Evolutionary conservation across 164 flowering plant species (phyloP).

Genomic region (Vitis rupestris): DNA sequence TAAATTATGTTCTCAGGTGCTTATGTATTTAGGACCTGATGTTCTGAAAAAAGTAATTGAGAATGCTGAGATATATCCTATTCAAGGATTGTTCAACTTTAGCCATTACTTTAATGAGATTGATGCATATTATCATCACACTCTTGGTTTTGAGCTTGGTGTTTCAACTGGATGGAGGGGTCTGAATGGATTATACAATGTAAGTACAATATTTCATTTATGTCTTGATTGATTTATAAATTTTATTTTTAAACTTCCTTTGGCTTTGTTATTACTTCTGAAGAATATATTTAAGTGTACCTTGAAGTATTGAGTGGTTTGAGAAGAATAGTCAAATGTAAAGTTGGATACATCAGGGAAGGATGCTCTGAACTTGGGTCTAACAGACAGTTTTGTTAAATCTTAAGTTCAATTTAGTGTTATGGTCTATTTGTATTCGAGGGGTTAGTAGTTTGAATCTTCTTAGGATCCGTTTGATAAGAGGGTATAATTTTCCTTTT

Average conservation of each 20-base stretch:
- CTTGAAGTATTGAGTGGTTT: too few relatives aligned
- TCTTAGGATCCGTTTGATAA: too few relatives aligned
- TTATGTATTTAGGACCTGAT: conserved; percentile 64
- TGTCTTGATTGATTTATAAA: neutral
- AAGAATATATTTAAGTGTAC: neutral
- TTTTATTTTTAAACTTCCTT: neutral
- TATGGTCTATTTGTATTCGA: too few relatives aligned
- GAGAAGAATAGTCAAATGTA: too few relatives aligned
- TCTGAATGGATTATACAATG: conserved; percentile 66
- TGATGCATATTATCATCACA: conserved; percentile 73
- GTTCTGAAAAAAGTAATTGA: conserved; percentile 69
- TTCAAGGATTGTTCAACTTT: conserved; percentile 75
- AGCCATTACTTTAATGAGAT: conserved; percentile 75
- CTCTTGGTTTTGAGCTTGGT: conserved; percentile 68
- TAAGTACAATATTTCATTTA: conserved; percentile 28
- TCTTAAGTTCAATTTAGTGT: too few relatives aligned
- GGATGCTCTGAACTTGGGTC: too few relatives aligned
- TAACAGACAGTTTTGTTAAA: too few relatives aligned
- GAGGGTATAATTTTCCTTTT: too few relatives aligned
- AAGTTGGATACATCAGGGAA: too few relatives aligned
- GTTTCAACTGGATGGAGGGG: conserved; percentile 87
- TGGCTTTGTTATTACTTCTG: neutral
- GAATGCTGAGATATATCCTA: conserved; percentile 81
- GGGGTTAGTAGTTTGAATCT: too few relatives aligned
- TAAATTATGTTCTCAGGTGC: conserved; percentile 48